These are phyloP conservation scores for Cucurbita pepo DNA, from an alignment of 306 rosid species.

Conservation along the genomic window DNA sequence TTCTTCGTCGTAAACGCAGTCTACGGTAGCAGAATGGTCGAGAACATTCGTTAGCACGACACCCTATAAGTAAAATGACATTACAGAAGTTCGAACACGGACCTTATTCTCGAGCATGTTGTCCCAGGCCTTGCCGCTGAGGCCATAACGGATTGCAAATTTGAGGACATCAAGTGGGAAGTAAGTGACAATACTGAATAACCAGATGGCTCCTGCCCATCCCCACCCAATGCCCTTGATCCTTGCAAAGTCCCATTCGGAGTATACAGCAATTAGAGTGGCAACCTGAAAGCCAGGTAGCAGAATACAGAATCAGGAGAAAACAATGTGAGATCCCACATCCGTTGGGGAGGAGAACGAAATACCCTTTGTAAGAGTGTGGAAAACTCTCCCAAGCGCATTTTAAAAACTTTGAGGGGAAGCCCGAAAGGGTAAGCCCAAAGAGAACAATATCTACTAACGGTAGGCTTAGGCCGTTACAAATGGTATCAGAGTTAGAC, in stretches of 20 bases:
- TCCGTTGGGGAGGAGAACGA: no score
- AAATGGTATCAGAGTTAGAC: no score
- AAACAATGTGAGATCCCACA: no score
- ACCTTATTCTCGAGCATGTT: constrained; percentile 38
- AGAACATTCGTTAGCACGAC: neutral
- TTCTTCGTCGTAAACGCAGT: constrained; percentile 66
- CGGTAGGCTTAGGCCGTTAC: no score
- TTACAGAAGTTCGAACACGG: neutral
- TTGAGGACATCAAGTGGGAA: constrained; percentile 74
- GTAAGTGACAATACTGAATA: constrained; percentile 57
- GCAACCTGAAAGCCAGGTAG: constrained; percentile 18
- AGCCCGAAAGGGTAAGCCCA: no score
- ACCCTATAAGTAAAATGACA: neutral
- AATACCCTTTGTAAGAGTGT: no score
- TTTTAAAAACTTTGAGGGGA: no score
- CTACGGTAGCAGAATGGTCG: constrained; percentile 8
- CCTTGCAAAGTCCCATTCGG: constrained; percentile 64
- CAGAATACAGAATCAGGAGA: neutral
- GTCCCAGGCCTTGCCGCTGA: constrained; percentile 66
- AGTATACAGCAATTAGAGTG: constrained; percentile 57
- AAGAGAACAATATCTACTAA: no score
- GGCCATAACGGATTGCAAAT: constrained; percentile 37
- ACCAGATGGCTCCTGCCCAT: constrained; percentile 85
- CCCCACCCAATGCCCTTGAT: constrained; percentile 71
- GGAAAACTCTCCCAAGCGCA: no score